Evolutionary conservation across 2,329 filamentous ascomycete genomes (phyloP), one percentile per base, ranked within the genome.

Genomic region (Fusarium proliferatum): DNA sequence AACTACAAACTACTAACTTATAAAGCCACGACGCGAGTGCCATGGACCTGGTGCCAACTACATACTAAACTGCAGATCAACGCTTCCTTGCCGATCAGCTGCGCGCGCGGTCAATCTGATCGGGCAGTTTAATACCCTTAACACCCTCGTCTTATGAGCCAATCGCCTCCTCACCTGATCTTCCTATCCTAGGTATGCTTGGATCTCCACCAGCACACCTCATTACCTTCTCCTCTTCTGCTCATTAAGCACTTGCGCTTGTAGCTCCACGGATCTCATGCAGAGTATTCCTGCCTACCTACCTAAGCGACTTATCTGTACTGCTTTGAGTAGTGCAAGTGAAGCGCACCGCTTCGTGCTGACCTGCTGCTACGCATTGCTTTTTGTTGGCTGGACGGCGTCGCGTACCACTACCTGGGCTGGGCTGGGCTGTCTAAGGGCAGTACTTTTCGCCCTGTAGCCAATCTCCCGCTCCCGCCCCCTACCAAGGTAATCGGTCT

Each of bases 161-260:
- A 77, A 77, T 75, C 61, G 65, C 42, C 59, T 60, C 42, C 59
- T 60, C 68, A 66, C 38, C 41, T 60, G 67, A 53, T 36, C 58
- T 57, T 38, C 57, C 58, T 60, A 51, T 64, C 55, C 64, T 61
- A 42, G 51, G 26, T 26, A 26, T 26, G 5, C 26, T 26, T 26
- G 26, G 26, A 26, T 26, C 26, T 26, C 26, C 26, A 26, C 69
- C 63, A n/a, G 38, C 52, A 34, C 48, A 21, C 51, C 46, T 21
- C 12, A 34, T 52, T 58, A 38, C 56, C 42, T 28, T 43, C 51
- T 53, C 57, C 67, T 67, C 58, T 59, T 46, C 38, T 56, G 13
- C 30, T 39, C 45, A 33, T 26, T 26, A 38, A 34, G 21, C 38
- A 16, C 30, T 39, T 39, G 51, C 34, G 34, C 51, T 38, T 53